A percentile compares a stretch with the other conserved stretches of the same genome.
These are phyloP conservation scores for Biscogniauxia sp. DNA, from an alignment of 2,329 filamentous ascomycete species.

Conservation along the genomic window DNA sequence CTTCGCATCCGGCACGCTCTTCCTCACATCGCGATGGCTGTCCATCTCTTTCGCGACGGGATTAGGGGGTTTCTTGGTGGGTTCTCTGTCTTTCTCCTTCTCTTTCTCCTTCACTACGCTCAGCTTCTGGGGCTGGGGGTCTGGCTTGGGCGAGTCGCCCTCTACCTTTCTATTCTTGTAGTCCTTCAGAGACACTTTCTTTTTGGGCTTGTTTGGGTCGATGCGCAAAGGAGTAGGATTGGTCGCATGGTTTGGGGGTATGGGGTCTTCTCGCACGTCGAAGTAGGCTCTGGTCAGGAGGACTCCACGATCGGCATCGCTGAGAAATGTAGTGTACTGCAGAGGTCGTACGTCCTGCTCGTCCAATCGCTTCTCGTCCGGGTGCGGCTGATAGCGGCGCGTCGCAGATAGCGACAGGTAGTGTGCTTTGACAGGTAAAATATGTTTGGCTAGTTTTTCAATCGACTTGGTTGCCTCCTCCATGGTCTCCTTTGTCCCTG, in stretches of 20 bases:
- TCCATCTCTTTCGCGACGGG: conserved; percentile 25
- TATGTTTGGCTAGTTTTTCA: conserved; percentile 50
- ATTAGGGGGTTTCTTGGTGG: conserved; percentile 22
- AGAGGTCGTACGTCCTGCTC: conserved; percentile 50
- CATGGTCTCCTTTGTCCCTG: conserved; percentile 42
- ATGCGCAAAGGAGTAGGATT: conserved; percentile 20
- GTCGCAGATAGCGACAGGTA: conserved; percentile 50
- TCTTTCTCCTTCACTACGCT: conserved; percentile 22
- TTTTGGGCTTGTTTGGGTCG: conserved; percentile 44
- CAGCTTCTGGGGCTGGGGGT: conserved; percentile 20
- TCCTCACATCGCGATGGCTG: conserved; percentile 23
- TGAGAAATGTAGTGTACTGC: conserved; percentile 57
- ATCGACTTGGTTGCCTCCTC: conserved; percentile 58
- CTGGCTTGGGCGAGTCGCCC: conserved; percentile 26
- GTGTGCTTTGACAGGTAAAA: conserved; percentile 52
- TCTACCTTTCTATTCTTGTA: conserved; percentile 54
- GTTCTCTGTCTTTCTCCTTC: conserved; percentile 25
- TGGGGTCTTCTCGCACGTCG: conserved; percentile 51
- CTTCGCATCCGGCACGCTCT: conserved; percentile 20
- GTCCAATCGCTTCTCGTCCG: conserved; percentile 41
- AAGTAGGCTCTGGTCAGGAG: conserved; percentile 56
- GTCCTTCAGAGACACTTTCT: conserved; percentile 56
- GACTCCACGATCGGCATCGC: conserved; percentile 56
- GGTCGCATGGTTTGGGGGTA: conserved; percentile 35
- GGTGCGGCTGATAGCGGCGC: conserved; percentile 45